Percentiles rank a stretch among this genome's conserved stretches.
Conservation (phyloP, 1,284 basidiomycete genomes). For the Sphaerobolus stellatus region DNA sequence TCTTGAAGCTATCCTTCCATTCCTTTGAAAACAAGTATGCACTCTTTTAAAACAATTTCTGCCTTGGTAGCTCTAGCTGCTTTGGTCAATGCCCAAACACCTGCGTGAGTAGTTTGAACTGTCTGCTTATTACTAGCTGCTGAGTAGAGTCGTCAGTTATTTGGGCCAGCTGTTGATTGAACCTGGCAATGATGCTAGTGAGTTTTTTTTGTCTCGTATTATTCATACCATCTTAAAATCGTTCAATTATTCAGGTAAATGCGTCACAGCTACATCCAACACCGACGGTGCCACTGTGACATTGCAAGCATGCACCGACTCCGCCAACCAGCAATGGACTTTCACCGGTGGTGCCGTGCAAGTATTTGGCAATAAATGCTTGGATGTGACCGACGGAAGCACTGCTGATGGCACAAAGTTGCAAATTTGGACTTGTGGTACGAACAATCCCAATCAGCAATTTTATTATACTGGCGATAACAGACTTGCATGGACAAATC, state of each 20-base stretch:
- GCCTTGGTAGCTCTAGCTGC: no score
- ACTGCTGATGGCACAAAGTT: constrained; percentile 43
- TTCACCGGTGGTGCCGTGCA: constrained; percentile 43
- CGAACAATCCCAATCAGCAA: constrained; percentile 43
- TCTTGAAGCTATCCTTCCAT: no score
- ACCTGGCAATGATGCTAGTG: constrained; percentile 35
- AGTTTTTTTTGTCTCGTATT: background rate
- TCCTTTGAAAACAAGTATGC: no score
- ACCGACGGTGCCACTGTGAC: constrained; percentile 45
- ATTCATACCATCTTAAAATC: no score
- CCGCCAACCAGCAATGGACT: constrained; percentile 42
- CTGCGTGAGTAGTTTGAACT: no score
- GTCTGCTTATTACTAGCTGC: no score
- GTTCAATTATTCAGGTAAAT: no score
- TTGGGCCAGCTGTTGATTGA: constrained; percentile 36
- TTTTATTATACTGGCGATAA: constrained; percentile 44
- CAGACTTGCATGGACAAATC: constrained; percentile 43
- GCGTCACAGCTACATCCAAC: constrained; percentile 48
- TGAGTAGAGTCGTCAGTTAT: no score
- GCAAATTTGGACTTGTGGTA: constrained; percentile 48
- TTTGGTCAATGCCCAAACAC: no score
- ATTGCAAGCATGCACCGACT: constrained; percentile 44
- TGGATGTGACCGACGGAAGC: constrained; percentile 42
- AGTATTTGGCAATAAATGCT: constrained; percentile 46
- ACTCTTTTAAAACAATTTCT: no score